Percentiles rank a stretch among this genome's conserved stretches.
Evolutionary conservation across 2,329 filamentous ascomycete genomes (phyloP).

Genomic region (Chrysoporthe cubensis): DNA sequence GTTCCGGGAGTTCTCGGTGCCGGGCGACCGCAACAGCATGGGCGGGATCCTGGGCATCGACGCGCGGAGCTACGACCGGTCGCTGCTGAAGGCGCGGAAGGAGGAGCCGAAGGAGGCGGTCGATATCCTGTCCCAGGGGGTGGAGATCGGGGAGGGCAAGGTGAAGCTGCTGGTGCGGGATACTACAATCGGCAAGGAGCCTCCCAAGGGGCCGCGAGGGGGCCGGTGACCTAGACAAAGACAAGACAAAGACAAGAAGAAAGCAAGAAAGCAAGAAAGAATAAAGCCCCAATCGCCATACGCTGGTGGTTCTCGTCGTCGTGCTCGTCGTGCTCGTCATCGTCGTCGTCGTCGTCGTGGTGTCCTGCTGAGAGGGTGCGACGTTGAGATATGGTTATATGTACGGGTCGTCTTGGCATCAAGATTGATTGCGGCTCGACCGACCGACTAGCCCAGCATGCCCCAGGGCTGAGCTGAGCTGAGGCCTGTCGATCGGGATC

Average conservation of each 20-base stretch:
- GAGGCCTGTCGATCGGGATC: too few relatives aligned
- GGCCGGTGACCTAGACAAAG: slow-evolving; percentile 24
- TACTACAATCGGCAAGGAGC: slow-evolving; percentile 44
- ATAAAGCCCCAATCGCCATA: slow-evolving; percentile 31
- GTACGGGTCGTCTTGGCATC: too few relatives aligned
- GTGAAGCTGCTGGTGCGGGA: slow-evolving; percentile 67
- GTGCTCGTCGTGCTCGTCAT: too few relatives aligned
- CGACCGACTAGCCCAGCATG: too few relatives aligned
- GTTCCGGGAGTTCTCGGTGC: slow-evolving; percentile 94
- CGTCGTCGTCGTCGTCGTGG: too few relatives aligned
- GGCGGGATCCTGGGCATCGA: slow-evolving; percentile 77
- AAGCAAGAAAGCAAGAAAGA: slow-evolving; percentile 20
- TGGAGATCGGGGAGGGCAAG: slow-evolving; percentile 70
- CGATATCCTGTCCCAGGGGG: slow-evolving; percentile 67
- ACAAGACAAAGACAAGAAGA: slow-evolving; percentile 3
- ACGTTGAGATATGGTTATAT: too few relatives aligned
- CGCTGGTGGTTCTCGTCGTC: background rate
- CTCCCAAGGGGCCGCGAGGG: slow-evolving; percentile 58
- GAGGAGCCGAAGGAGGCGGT: slow-evolving; percentile 48
- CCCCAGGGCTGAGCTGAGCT: too few relatives aligned
- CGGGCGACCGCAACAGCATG: slow-evolving; percentile 82
- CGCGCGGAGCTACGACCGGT: slow-evolving; percentile 69
- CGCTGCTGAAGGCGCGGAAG: slow-evolving; percentile 53
- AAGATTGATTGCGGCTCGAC: too few relatives aligned
- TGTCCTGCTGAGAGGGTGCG: too few relatives aligned